Evolutionary conservation across 2,329 filamentous ascomycete species (phyloP), one percentile per base, ranked within the genome.

Genomic region (Trichoderma semiorbis): DNA sequence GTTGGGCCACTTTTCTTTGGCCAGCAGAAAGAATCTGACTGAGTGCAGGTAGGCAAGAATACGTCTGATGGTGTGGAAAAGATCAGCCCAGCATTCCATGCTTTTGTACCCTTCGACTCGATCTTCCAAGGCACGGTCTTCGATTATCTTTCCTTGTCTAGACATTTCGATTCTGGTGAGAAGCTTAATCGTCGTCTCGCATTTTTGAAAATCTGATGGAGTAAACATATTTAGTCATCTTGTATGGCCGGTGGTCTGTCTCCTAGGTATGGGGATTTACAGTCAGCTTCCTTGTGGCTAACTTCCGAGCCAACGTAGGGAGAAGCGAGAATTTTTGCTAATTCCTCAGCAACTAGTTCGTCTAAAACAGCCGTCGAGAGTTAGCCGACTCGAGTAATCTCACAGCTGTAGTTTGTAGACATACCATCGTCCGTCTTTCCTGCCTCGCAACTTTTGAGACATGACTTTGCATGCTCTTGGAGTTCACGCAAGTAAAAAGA

Each of bases 21-120:
- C 39, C 1, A 8, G 7, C 3, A 63, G 10, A 14, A 69, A 53
- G 57, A 69, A 62, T 5, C 39, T 10, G 5, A 32, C 32, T 0
- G 67, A 61, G 14, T 69, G 67, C 5, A 11, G 67, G 30, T 69
- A 69, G 10, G 67, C 67, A 8, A 69, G 43, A 26, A 69, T 68
- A 8, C 65, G 65, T 6, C 32, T 47, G 11, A 68, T 60, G 1
- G 12, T n/a, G 34, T 68, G 65, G 12, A 68, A n/a, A 6, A 68
- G 10, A 2, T 50, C 3, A 2, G 65, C n/a, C 65, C 65, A 68
- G 55, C 65, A 60, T 58, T 68, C 65, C 65, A 60, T 60, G 26
- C 65, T 68, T 3, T 1, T 60, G 24, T 24, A 32, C 1, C 65
- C 65, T 5, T 6, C 26, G 1, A 68, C 32, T 18, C 65, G 65